Evolutionary conservation across 257 asterid species (phyloP), one percentile per base, ranked within the genome.

Genomic region (Scutellaria galericulata): DNA sequence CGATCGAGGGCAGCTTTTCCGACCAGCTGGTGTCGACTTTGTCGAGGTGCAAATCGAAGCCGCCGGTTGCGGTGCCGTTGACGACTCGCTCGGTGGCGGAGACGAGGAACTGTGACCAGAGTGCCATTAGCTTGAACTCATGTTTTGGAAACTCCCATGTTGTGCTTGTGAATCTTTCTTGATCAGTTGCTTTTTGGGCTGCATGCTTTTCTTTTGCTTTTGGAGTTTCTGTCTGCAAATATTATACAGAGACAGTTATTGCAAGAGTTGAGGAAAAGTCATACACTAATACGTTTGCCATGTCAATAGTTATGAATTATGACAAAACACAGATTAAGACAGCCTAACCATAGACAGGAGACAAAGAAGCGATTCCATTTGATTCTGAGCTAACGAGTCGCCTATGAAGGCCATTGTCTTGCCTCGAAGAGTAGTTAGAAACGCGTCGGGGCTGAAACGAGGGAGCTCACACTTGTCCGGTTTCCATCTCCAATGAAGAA

Each of bases 351-450:
- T 0, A 5, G 63, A 57, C 9, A 57, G 63, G 63, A 57, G 63
- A 27, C 63, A 57, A 8, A 57, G 41, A 24, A 56, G 62, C 0
- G 62, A 56, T 1, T 56, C 62, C 15, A 24, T 24, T 24, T 56
- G 62, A 24, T 56, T 56, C 41, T 40, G 62, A 7, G 62, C 62
- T 24, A 56, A 56, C 24, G 62, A 56, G 20, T 56, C 62, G 3
- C 96, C 96, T n/a, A 92, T 47, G 75, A 92, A 92, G 2, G 92
- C 93, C 91, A 92, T 77, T 3, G 81, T 87, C 82, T 84, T 92
- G 10, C 89, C 93, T 48, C 46, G 75, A 0, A 90, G 73, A 10
- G 58, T 42, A 2, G 39, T 27, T 1, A 92, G 81, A 72, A 92
- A 92, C 0, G 3, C 10, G 3, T 67, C 37, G 1, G 95, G 85